Base-by-base conservation (phyloP, 805 yeast species). In the Wickerhamomyces bisporus region DNA sequence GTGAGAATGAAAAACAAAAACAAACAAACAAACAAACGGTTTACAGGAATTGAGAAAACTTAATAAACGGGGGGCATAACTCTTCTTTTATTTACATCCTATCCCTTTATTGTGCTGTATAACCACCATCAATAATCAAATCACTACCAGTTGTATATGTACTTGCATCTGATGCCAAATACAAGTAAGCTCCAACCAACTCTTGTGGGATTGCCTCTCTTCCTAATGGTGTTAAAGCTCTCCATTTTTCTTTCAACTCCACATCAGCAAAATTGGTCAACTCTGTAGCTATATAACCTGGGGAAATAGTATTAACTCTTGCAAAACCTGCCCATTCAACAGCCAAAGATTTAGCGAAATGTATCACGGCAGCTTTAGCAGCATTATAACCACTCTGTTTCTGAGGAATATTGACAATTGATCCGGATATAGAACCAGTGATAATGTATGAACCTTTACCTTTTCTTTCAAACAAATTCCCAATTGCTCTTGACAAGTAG, bases 341-440 rank as follows among this genome's bases (percentile, higher is more conserved):
- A 13, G 95, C 91, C 47, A 86, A 66, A 2, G 93, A 84, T 58
- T 70, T 80, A 26, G 82, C 76, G 50, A 86, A 70, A 55, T 87
- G 95, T 47, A 80, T 57, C 20, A 85, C 79, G 11, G 79, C 95
- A 29, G 95, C 95, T 68, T 86, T 86, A 44, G 89, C 86, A 12
- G 88, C 86, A 54, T 87, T 87, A 68, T 86, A 86, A 21, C 85
- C 80, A 18, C 94, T 83, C 64, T 88, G 96, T 53, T 74, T 66
- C 61, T 88, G 94, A 14, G 97, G 97, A 41, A 79, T 73, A 60
- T 88, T 88, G 49, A 83, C 94, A 50, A 88, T 79, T 64, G 79
- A 86, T 7, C 84, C 96, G 16, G 94, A 83, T 81, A 88, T 88
- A 23, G 95, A 85, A 5, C 93, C 88, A 8, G 97, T 88, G 60